Evolutionary conservation across 75 land plant genomes (phyloP).

Genomic region (Cupressus sempervirens): DNA sequence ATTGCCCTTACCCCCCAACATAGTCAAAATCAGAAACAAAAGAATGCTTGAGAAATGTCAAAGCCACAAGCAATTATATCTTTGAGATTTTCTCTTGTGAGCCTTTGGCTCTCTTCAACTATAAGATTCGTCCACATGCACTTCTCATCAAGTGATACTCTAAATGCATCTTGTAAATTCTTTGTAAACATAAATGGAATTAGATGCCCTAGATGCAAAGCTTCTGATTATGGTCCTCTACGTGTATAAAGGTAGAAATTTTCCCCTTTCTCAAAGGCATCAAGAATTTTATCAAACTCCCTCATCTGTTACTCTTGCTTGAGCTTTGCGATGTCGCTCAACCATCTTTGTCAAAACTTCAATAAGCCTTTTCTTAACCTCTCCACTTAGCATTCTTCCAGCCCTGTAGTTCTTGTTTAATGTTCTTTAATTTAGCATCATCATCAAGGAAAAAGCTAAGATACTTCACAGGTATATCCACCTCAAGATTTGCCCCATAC

Average conservation of each 20-base stretch:
- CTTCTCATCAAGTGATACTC: slow-evolving; percentile 97
- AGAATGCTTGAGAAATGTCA: slow-evolving; percentile 81
- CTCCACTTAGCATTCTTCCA: slow-evolving; percentile 90
- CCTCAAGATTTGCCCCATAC: too few relatives aligned
- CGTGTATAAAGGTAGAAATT: slow-evolving; percentile 95
- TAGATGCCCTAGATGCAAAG: slow-evolving; percentile 94
- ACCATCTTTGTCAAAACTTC: slow-evolving; percentile 72
- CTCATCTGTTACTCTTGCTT: slow-evolving; percentile 94
- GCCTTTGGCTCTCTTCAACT: slow-evolving; percentile 73
- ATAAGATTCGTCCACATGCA: slow-evolving; percentile 95
- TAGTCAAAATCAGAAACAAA: slow-evolving; percentile 94
- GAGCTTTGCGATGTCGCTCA: slow-evolving; percentile 79
- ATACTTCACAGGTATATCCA: slow-evolving; percentile 91
- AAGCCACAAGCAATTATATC: slow-evolving; percentile 99
- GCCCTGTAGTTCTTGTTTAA: slow-evolving; percentile 80
- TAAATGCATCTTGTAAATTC: slow-evolving; percentile 97
- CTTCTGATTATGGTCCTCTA: slow-evolving; percentile 93
- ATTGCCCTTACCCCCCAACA: slow-evolving; percentile 92
- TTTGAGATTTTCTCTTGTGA: slow-evolving; percentile 96
- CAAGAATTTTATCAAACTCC: slow-evolving; percentile 85
- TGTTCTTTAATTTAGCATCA: slow-evolving; percentile 83
- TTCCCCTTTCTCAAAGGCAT: slow-evolving; percentile 83
- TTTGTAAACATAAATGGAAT: slow-evolving; percentile 98
- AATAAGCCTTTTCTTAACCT: slow-evolving; percentile 71
- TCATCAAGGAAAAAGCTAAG: slow-evolving; percentile 92